A percentile compares a stretch with the other conserved stretches of the same genome.
Conservation (phyloP, 371 early-diverging fungal species). For the Dinochytrium kinnereticum region DNA sequence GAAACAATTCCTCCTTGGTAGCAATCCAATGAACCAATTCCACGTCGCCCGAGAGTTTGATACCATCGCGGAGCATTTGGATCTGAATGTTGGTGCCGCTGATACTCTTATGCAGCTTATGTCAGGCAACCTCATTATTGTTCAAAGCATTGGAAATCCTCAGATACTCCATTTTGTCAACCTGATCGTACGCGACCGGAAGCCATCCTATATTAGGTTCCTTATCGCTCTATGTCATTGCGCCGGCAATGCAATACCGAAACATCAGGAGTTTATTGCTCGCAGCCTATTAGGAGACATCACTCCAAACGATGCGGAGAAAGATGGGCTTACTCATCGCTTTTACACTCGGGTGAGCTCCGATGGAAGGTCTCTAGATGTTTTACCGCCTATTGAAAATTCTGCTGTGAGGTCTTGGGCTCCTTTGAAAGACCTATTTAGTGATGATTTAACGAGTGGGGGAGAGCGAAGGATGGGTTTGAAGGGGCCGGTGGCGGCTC, state of each 20-base stretch:
- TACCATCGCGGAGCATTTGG: conserved; percentile 38
- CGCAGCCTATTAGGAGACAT: conserved; percentile 26
- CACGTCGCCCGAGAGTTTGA: conserved; percentile 41
- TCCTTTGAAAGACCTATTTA: no score
- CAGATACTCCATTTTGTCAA: conserved; percentile 42
- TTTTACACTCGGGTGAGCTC: conserved; percentile 8
- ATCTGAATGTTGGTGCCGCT: conserved; percentile 44
- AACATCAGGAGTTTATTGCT: conserved; percentile 39
- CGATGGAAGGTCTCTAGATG: no score
- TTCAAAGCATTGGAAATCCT: conserved; percentile 31
- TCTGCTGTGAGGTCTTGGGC: no score
- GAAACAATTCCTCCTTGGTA: conserved; percentile 44
- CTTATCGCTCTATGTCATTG: conserved; percentile 47
- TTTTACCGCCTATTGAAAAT: no score
- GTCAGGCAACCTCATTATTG: conserved; percentile 37
- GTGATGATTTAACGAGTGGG: no score
- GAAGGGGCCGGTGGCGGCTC: no score
- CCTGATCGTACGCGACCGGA: conserved; percentile 32
- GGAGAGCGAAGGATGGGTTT: no score
- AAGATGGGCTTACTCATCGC: neutral
- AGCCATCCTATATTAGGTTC: conserved; percentile 44
- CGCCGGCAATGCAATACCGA: conserved; percentile 34
- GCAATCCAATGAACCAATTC: conserved; percentile 42
- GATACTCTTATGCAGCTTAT: conserved; percentile 49
- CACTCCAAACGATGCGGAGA: no score